These are phyloP conservation scores for Oidium heveae DNA, from an alignment of 2,329 filamentous ascomycete species.

Conservation along the genomic window DNA sequence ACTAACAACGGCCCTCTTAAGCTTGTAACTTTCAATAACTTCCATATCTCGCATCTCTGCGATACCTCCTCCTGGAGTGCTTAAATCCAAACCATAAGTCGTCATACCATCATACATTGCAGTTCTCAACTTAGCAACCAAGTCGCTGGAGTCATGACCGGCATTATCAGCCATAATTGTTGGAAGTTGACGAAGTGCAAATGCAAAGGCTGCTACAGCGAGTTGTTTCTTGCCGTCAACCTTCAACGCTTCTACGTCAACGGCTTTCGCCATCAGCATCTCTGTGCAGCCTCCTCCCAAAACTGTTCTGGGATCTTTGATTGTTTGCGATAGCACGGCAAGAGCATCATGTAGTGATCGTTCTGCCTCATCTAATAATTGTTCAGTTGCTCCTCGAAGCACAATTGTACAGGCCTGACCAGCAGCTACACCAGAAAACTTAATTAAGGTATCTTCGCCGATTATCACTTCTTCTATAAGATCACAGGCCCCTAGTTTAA, in stretches of 20 bases:
- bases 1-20: constrained; percentile 93
- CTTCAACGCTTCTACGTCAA: constrained; percentile 78
- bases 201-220: constrained; percentile 72
- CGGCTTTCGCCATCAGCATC: constrained; percentile 98
- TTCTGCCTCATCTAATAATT: constrained; percentile 90
- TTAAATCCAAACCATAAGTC: constrained; percentile 71
- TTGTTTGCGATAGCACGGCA: constrained; percentile 86
- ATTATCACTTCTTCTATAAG: constrained; percentile 96
- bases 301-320: constrained; percentile 80
- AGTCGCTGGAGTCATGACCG: constrained; percentile 80
- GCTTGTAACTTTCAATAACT: constrained; percentile 93
- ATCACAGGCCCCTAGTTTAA: constrained; percentile 88
- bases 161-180: constrained; percentile 96
- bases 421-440: constrained; percentile 85
- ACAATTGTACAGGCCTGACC: constrained; percentile 93
- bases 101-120: constrained; percentile 87
- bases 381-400: constrained; percentile 82
- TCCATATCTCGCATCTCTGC: constrained; percentile 88
- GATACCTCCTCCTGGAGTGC: constrained; percentile 75
- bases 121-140: constrained; percentile 75
- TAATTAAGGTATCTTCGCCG: constrained; percentile 89
- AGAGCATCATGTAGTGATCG: constrained; percentile 87
- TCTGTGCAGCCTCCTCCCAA: constrained; percentile 89
- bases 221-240: constrained; percentile 92
- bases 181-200: constrained; percentile 73